Conservation (phyloP, 2,329 filamentous ascomycete genomes). For the Lojkania enalia region DNA sequence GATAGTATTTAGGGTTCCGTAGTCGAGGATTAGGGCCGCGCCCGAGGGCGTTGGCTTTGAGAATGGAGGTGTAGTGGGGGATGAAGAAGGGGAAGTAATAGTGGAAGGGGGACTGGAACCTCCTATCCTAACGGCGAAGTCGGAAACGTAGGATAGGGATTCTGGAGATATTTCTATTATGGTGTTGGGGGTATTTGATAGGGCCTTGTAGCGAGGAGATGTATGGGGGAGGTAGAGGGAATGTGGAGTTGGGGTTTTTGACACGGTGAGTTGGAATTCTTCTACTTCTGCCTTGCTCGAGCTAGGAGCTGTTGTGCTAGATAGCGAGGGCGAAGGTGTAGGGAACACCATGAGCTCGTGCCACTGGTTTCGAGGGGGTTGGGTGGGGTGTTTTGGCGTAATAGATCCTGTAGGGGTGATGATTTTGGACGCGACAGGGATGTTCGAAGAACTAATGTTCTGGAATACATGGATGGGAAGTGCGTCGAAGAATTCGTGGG, state of each 20-base stretch:
- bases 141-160: constrained; percentile 74
- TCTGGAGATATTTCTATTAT: constrained; percentile 91
- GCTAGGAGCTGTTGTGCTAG: constrained; percentile 39
- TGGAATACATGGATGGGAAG: constrained; percentile 96
- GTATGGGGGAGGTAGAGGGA: constrained; percentile 82
- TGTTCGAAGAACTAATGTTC: constrained; percentile 59
- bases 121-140: constrained; percentile 85
- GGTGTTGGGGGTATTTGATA: constrained; percentile 69
- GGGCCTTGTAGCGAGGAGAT: constrained; percentile 74
- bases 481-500: constrained; percentile 98
- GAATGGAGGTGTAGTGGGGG: constrained; percentile 24
- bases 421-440: constrained; percentile 45
- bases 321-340: constrained; percentile 44
- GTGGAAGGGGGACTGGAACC: constrained; percentile 51
- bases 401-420: constrained; percentile 56
- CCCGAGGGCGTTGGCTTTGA: constrained; percentile 72
- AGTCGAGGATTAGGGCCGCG: constrained; percentile 93
- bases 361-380: constrained; percentile 44
- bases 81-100: constrained; percentile 19
- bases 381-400: constrained; percentile 44
- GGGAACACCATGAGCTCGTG: constrained; percentile 50
- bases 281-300: constrained; percentile 47
- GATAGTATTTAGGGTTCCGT: constrained; percentile 77
- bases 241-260: constrained; percentile 76
- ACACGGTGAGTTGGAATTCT: constrained; percentile 83